These are phyloP conservation scores for Gliomastix tumulicola DNA, from an alignment of 2,329 filamentous ascomycete species.

Conservation along the genomic window DNA sequence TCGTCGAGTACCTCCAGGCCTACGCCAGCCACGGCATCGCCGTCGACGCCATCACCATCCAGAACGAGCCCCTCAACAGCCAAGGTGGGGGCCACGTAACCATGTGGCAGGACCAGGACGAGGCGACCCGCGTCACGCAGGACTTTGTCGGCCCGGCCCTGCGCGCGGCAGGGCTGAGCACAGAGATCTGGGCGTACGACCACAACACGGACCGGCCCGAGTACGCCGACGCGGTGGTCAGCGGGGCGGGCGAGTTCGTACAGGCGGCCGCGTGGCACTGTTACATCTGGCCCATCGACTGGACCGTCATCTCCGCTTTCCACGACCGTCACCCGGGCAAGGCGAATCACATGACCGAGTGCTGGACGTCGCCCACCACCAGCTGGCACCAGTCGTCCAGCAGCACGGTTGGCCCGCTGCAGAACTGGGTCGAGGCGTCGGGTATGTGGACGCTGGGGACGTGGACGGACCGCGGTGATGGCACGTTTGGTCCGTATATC, in stretches of 20 bases:
- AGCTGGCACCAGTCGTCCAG: conserved; percentile 28
- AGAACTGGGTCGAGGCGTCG: conserved; percentile 29
- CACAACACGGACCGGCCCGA: conserved; percentile 23
- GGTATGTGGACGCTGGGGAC: conserved; percentile 33
- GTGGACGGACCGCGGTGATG: conserved; percentile 26
- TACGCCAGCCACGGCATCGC: conserved; percentile 23
- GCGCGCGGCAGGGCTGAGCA: conserved; percentile 26
- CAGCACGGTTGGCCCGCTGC: conserved; percentile 41
- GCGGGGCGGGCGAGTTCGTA: conserved; percentile 20
- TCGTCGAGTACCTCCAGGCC: conserved; percentile 33
- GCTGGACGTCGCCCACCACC: conserved; percentile 32
- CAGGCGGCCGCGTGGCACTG: conserved; percentile 32
- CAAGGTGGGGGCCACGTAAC: conserved; percentile 12
- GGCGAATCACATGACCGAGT: conserved; percentile 42
- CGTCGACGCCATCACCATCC: conserved; percentile 33
- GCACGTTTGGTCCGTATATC: neutral
- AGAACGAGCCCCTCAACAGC: conserved; percentile 36
- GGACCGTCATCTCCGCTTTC: conserved; percentile 28
- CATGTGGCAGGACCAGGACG: conserved; percentile 28
- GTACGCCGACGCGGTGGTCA: conserved; percentile 29
- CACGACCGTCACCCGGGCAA: conserved; percentile 27
- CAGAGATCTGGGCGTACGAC: conserved; percentile 38
- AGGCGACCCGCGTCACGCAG: conserved; percentile 26
- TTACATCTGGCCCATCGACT: conserved; percentile 23
- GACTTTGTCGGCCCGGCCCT: conserved; percentile 30